phyloP scores from a whole-genome alignment of 2,329 filamentous ascomycete genomes.

The Plenodomus tracheiphilus region DNA sequence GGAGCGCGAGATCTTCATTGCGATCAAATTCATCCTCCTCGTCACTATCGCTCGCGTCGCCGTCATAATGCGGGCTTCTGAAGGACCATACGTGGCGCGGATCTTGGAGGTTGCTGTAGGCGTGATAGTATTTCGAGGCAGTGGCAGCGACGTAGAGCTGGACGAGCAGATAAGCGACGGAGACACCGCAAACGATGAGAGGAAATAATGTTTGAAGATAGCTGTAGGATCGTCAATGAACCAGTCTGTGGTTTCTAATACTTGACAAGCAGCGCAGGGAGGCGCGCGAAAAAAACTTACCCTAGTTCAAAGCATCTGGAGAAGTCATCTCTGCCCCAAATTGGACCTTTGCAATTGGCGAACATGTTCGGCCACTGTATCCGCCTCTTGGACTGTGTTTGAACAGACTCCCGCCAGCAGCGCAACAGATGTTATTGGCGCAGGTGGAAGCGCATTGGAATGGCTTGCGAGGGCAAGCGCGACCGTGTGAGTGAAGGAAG shows the following conservation, averaged over 20 bases:
- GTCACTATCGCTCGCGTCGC: constrained; percentile 48
- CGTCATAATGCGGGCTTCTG: constrained; percentile 33
- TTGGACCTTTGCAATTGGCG: constrained; percentile 59
- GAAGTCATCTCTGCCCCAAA: constrained; percentile 66
- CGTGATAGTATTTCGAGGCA: constrained; percentile 53
- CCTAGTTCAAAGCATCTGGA: constrained; percentile 66
- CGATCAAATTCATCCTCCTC: constrained; percentile 64
- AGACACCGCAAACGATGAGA: constrained; percentile 69
- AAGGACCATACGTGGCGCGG: constrained; percentile 46
- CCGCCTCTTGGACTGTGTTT: constrained; percentile 14
- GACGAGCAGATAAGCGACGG: constrained; percentile 66
- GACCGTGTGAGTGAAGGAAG: constrained; percentile 1
- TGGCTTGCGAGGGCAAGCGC: constrained; percentile 14
- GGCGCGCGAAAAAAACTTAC: constrained; percentile 51
- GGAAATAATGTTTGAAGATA: constrained; percentile 82
- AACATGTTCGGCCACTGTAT: constrained; percentile 50
- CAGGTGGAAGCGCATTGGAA: constrained; percentile 18
- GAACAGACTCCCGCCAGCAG: constrained; percentile 3
- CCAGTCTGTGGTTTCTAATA: background rate
- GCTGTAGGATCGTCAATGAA: constrained; percentile 50
- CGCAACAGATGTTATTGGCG: constrained; percentile 12
- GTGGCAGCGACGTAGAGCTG: constrained; percentile 60
- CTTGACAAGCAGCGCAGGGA: constrained; percentile 1
- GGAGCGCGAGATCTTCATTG: constrained; percentile 59
- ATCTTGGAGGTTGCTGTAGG: constrained; percentile 62